Evolutionary conservation across 2,329 filamentous ascomycete genomes (phyloP).

Genomic region (Fulvia fulva): DNA sequence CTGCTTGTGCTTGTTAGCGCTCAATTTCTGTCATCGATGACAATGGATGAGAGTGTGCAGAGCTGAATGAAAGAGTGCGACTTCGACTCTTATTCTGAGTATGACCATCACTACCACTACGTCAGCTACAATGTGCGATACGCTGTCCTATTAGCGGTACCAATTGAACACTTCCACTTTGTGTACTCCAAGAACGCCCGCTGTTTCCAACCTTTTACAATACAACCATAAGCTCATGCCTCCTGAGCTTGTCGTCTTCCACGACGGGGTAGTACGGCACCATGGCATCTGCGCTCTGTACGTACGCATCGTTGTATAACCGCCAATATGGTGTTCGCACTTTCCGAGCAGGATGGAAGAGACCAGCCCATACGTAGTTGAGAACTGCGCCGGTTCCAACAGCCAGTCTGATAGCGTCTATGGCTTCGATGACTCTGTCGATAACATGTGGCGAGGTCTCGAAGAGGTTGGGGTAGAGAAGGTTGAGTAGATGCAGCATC

Average conservation of each 20-base stretch:
- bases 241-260: conserved; percentile 72
- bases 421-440: conserved; percentile 93
- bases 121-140: neutral
- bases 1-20: no score
- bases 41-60: no score
- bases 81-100: neutral
- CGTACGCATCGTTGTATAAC: conserved; percentile 94
- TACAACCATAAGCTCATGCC: conserved; percentile 46
- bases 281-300: conserved; percentile 88
- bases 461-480: conserved; percentile 94
- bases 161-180: neutral
- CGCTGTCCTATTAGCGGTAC: neutral
- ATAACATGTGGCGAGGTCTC: conserved; percentile 98
- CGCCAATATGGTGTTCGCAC: conserved; percentile 94
- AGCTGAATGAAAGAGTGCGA: no score
- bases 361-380: conserved; percentile 96
- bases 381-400: conserved; percentile 88
- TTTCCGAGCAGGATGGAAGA: conserved; percentile 95
- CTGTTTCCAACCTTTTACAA: conserved; percentile 7
- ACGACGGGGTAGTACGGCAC: conserved; percentile 92
- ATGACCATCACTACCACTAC: neutral
- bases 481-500: conserved; percentile 95
- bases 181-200: neutral
- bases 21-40: no score
- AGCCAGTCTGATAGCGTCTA: conserved; percentile 91